phyloP scores from a whole-genome alignment of 352 stramenopile species.

The Phytophthora pseudosyringae region DNA sequence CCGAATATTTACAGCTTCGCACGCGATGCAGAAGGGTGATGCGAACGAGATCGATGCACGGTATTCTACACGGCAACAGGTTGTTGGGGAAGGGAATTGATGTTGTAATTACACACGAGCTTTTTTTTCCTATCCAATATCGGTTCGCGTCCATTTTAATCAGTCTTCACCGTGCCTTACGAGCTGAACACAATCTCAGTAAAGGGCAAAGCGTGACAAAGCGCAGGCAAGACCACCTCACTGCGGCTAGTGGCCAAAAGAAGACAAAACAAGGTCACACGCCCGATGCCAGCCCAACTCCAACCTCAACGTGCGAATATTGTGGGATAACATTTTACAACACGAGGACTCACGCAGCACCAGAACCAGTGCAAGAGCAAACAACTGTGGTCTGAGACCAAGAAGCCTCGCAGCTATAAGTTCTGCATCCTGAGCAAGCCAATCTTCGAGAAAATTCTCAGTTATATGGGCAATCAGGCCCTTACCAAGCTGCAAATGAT shows the following conservation, averaged over 20 bases:
- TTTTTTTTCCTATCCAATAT: no score
- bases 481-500: slow-evolving; percentile 23
- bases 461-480: slow-evolving; percentile 23
- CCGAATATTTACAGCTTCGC: not conserved
- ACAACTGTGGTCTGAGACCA: not conserved
- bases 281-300: not conserved
- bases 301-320: not conserved
- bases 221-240: not conserved
- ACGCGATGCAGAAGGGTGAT: no score
- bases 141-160: no score
- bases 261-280: not conserved
- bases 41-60: no score
- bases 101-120: no score
- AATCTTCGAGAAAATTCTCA: slow-evolving; percentile 19
- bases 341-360: not conserved
- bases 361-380: slow-evolving; percentile 5
- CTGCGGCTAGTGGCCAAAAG: not conserved
- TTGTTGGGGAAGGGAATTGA: no score
- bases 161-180: no score
- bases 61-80: no score
- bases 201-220: not conserved
- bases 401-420: slow-evolving; percentile 4
- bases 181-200: not conserved
- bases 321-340: not conserved
- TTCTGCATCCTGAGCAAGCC: slow-evolving; percentile 13